Conservation (phyloP, 495 filamentous ascomycete species). For the Penicillium nucicola region DNA sequence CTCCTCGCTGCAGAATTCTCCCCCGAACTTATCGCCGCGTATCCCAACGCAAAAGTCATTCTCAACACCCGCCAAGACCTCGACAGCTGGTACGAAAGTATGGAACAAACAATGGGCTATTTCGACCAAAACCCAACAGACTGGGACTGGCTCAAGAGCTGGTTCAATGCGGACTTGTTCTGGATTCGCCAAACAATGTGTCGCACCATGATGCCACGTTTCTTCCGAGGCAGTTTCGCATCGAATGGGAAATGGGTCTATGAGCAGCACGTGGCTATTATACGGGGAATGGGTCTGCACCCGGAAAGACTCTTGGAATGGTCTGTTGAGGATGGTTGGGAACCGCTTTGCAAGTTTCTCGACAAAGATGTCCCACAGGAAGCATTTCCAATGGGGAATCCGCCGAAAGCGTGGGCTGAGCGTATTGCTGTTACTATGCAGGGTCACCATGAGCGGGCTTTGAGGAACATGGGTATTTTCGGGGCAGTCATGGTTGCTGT, state of each 20-base stretch:
- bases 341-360: constrained; percentile 34
- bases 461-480: constrained; percentile 14
- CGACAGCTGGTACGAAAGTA: constrained; percentile 37
- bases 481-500: not conserved
- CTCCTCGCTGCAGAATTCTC: constrained; percentile 52
- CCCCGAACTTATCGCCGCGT: constrained; percentile 54
- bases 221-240: constrained; percentile 9
- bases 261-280: constrained; percentile 8
- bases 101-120: constrained; percentile 11
- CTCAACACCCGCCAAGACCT: constrained; percentile 46
- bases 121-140: constrained; percentile 4
- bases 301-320: constrained; percentile 36
- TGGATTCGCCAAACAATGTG: constrained; percentile 14
- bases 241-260: constrained; percentile 12
- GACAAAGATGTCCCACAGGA: not conserved
- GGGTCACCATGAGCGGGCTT: constrained; percentile 7
- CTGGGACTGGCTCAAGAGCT: constrained; percentile 12
- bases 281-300: constrained; percentile 20
- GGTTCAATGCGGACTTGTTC: constrained; percentile 15
- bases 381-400: constrained; percentile 6
- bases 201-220: constrained; percentile 8
- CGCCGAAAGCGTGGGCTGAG: constrained; percentile 17
- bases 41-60: constrained; percentile 58
- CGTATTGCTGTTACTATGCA: constrained; percentile 15
- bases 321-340: constrained; percentile 45